Percentiles rank a stretch among this genome's conserved stretches.
These are phyloP conservation scores for Colletotrichum incanum DNA, from an alignment of 2,329 filamentous ascomycete species.

Conservation along the genomic window DNA sequence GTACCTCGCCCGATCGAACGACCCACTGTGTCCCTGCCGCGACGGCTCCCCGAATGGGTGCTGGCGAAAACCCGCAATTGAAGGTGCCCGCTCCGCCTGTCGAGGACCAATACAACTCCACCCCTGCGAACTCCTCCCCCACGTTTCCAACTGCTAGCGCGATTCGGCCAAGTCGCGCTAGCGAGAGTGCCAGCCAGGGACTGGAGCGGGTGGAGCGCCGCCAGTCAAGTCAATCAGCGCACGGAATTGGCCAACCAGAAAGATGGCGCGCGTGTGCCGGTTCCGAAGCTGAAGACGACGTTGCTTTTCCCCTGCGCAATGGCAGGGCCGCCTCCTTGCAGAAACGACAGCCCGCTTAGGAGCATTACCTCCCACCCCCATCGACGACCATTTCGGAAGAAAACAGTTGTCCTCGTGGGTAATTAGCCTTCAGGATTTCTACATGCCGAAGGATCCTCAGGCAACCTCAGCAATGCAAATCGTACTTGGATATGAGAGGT, in stretches of 20 bases:
- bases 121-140: not conserved
- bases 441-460: too few species aligned
- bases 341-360: too few species aligned
- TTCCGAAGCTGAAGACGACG: conserved; percentile 1
- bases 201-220: not conserved
- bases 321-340: not conserved
- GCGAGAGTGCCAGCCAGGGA: not conserved
- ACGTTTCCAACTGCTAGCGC: not conserved
- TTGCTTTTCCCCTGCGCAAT: not conserved
- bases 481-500: too few species aligned
- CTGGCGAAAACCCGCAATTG: not conserved
- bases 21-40: not conserved
- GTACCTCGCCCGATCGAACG: not conserved
- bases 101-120: not conserved
- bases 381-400: too few species aligned
- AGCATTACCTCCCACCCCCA: too few species aligned
- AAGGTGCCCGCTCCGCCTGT: not conserved
- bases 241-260: not conserved
- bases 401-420: too few species aligned
- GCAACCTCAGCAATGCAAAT: too few species aligned
- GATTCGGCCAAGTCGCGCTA: not conserved
- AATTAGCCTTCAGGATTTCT: too few species aligned
- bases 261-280: not conserved
- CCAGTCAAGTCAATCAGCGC: not conserved
- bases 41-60: not conserved